Evolutionary conservation across 2,329 filamentous ascomycete species (phyloP), one percentile per base, ranked within the genome.

Genomic region (Clonostachys chloroleuca): DNA sequence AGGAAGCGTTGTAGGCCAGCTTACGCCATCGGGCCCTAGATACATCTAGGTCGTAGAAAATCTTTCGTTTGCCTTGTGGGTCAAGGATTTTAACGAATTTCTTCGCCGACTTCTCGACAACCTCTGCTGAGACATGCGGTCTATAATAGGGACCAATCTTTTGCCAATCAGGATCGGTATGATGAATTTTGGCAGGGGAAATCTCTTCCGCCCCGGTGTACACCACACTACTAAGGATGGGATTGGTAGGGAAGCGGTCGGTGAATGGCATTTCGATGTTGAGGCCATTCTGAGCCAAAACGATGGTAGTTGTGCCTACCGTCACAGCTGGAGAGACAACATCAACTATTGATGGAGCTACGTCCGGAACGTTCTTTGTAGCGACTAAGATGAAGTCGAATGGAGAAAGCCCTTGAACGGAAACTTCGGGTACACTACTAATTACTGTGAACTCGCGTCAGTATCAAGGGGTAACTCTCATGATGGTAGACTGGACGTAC

Each of bases 201-300:
- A 56, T 61, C 53, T 83, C 77, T 5, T 71, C 70, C 3, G 75
- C 70, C 24, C 77, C 75, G 46, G 78, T 80, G 45, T 75, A 63
- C 3, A 69, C 72, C 8, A 83, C 68, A 5, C 77, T 77, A 3
- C 73, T 77, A 2, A 84, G 64, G 6, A 82, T 55, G 1, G 72
- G 58, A 49, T 79, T 83, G 5, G 56, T 49, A 0, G 80, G 78
- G 55, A 81, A 81, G 1, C 62, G 59, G 1, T 56, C 47, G 17
- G 77, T 56, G 17, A 84, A 56, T 0, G 79, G 77, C 40, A 68
- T 72, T 52, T 84, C 78, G 51, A 84, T 84, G 53, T 83, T 81
- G n/a, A 84, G 61, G 1, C 81, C 81, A 54, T 85, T 85, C 51
- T 85, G 81, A 6, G 81, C 63, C 7, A 85, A 68, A 0, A 83